Evolutionary conservation across 495 filamentous ascomycete genomes (phyloP), one percentile per base, ranked within the genome.

Genomic region (Lasiosphaeriaceae sp.): DNA sequence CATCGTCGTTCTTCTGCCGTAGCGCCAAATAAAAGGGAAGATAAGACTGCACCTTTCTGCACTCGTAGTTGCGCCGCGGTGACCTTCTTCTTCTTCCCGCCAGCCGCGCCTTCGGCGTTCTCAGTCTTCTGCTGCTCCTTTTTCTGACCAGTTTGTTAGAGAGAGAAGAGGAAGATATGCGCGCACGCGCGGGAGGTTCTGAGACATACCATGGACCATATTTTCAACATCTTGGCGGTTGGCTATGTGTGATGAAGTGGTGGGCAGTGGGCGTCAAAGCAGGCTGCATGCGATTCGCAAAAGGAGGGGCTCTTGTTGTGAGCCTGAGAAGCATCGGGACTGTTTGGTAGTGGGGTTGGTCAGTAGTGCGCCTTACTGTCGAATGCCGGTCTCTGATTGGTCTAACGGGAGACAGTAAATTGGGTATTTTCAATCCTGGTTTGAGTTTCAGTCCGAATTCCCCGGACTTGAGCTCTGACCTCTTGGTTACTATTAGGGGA

Each of bases 41-140:
- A 43, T 17, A 17, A 24, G 19, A 35, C 43, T 64, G 17, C 75
- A 96, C 94, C 94, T 87, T 95, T 94, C 75, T 97, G 95, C 54
- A 96, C 92, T 48, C 94, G 88, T 58, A 98, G 74, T 74, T 97
- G 92, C 57, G 94, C 94, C 43, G 94, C 90, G 29, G 94, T 98
- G 57, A 97, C 92, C 77, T 95, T 96, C 84, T 96, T 97, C 81
- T 96, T 97, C 80, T 91, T 94, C 52, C 84, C 82, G 0, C 86
- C 86, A 24, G 70, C 80, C 17, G 81, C 82, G 20, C 81, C 84
- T 47, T 90, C 88, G 59, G 90, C 89, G 55, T 88, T 90, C 72
- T 92, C 92, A 71, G 90, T 90, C 77, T 90, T 86, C 74, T 96
- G 86, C 79, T 96, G 90, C 82, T 97, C 87, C 71, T 95, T 90